phyloP scores from a whole-genome alignment of 176 grass and related monocot genomes.

The Triticum turgidum region DNA sequence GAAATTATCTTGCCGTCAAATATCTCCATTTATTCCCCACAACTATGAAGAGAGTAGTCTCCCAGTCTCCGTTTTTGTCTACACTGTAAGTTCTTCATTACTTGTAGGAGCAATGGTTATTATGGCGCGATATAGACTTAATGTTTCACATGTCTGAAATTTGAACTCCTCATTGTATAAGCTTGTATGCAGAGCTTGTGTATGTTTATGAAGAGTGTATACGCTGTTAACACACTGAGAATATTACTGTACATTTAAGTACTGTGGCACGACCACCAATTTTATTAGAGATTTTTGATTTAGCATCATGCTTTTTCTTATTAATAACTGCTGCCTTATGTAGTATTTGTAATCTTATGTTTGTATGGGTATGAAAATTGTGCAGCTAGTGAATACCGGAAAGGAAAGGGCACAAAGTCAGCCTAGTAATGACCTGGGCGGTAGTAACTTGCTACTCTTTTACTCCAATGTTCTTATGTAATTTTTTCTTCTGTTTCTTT shows the following conservation, averaged over 20 bases:
- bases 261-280: background rate
- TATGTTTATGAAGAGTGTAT: background rate
- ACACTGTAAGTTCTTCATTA: constrained; percentile 68
- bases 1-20: constrained; percentile 96
- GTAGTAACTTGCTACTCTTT: constrained; percentile 47
- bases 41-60: constrained; percentile 94
- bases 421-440: constrained; percentile 91
- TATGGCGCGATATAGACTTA: background rate
- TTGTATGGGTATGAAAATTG: constrained; percentile 33
- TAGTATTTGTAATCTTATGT: constrained; percentile 18
- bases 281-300: background rate
- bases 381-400: constrained; percentile 92
- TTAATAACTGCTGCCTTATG: constrained; percentile 14
- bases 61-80: constrained; percentile 92
- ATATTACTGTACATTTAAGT: background rate
- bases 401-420: constrained; percentile 93
- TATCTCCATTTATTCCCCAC: constrained; percentile 98
- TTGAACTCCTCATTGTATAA: background rate
- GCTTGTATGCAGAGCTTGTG: background rate
- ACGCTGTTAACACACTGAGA: background rate
- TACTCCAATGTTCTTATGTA: background rate
- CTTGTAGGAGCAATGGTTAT: constrained; percentile 8
- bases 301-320: constrained; percentile 6
- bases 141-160: background rate
- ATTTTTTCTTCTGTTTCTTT: constrained; percentile 25